Evolutionary conservation across 768 basidiomycete species (phyloP), one percentile per base, ranked within the genome.

Genomic region (Infundibulicybe gibba): DNA sequence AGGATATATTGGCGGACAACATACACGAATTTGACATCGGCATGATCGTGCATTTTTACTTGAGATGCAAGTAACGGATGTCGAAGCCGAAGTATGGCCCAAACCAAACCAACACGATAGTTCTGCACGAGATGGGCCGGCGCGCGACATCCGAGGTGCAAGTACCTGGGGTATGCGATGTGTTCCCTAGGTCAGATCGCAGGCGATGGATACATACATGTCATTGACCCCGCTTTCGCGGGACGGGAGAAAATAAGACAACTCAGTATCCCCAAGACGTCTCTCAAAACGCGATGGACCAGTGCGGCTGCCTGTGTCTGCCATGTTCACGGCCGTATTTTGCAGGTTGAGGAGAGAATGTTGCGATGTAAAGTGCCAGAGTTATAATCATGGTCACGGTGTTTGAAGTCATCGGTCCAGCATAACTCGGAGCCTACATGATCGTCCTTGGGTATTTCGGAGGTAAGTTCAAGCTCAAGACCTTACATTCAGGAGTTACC

Each of bases 191-290:
- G 35, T 25, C 35, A 41, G 32, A 47, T 44, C 19, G 41, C n/a
- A 37, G 20, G 32, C 49, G 20, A 35, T 40, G 6, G 14, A 32
- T 33, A 60, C 80, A 50, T 56, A 90, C 90, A 94, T 92, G 61
- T 94, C 90, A 55, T 94, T 94, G 31, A 92, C 90, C 4, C 87
- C 87, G 44, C 71, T 79, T 39, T 81, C 83, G n/a, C 90, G 74
- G 3, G 83, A 81, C 2, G 87, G 90, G 9, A 92, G 72, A 61
- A 79, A 92, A 64, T 91, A 94, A 1, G 87, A 88, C 6, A 76
- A 62, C 64, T 93, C 90, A 17, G 81, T 89, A 48, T 88, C 81
- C 4, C 88, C 87, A 41, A 93, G 66, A 47, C 59, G 70, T 19
- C 87, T 76, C 58, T 85, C 76, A 32, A 66, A 51, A 15, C 52